These are phyloP conservation scores for Backusella tarrabulga DNA, from an alignment of 192 early-diverging fungal genomes.

Conservation along the genomic window DNA sequence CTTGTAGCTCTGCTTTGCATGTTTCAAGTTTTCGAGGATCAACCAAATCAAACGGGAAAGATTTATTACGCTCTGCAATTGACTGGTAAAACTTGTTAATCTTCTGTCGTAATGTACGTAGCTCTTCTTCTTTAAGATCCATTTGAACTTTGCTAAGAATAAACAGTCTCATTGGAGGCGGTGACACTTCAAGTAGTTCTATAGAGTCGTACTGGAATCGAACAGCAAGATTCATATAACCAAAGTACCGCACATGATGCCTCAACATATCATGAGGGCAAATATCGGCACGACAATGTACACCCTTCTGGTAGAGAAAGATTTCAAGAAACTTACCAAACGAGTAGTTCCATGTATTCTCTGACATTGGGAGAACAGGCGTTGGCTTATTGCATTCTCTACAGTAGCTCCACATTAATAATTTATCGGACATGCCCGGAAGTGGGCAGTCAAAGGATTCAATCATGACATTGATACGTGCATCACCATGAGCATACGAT, in stretches of 20 bases:
- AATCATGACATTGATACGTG: conserved; percentile 74
- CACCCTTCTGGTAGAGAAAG: conserved; percentile 75
- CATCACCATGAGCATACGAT: conserved; percentile 83
- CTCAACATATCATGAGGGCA: conserved; percentile 84
- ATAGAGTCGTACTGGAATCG: conserved; percentile 78
- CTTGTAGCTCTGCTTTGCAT: conserved; percentile 69
- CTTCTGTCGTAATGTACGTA: conserved; percentile 60
- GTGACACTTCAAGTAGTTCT: conserved; percentile 65
- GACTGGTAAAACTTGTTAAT: conserved; percentile 89
- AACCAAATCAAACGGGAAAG: conserved; percentile 79
- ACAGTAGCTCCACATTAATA: conserved; percentile 93
- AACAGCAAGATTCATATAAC: conserved; percentile 71
- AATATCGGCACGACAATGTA: conserved; percentile 63
- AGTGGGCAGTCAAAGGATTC: conserved; percentile 56
- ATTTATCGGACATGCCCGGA: conserved; percentile 67
- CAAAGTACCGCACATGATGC: conserved; percentile 86
- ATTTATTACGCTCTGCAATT: conserved; percentile 74
- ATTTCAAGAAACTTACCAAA: conserved; percentile 97
- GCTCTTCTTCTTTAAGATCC: conserved; percentile 74
- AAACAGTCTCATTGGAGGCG: conserved; percentile 67
- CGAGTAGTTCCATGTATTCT: conserved; percentile 90
- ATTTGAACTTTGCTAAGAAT: conserved; percentile 59
- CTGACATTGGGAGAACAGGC: conserved; percentile 75
- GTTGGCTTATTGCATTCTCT: conserved; percentile 69
- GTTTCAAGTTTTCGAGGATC: conserved; percentile 64